Base-by-base conservation (phyloP, 1,284 basidiomycete species). In the Boletus holoroseus region DNA sequence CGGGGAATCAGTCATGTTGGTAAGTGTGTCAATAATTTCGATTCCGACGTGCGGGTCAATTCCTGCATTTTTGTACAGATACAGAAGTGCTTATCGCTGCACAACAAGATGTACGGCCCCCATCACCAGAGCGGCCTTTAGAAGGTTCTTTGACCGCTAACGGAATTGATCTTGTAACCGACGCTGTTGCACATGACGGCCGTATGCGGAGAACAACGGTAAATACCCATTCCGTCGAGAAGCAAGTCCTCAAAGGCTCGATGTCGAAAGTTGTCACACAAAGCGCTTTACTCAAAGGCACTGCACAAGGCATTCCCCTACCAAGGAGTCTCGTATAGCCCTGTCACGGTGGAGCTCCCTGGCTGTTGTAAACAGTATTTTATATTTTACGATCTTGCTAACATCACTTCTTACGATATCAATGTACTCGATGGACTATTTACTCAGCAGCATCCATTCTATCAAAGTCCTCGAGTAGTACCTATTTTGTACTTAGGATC, bases 1-100 rank as follows among this genome's bases (percentile, higher is more conserved):
- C 76, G 81, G 48, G 79, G 81, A 5, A 68, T 77, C 37, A 83
- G 81, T 2, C 74, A 79, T 44, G 73, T 78, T 42, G 75, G 81
- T 81, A 58, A 50, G 71, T 56, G 45, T 35, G 39, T 30, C 51
- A 50, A 51, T 26, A 39, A 37, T 31, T 43, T 49, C 35, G 12
- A 42, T 35, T 39, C 32, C 40, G 15, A 46, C 26, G n/a, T 43
- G 16, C 3, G 13, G 12, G 16, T 44, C 44, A 43, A 58, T 31
- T 36, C 18, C 11, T 34, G 2, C 28, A 7, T 18, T 37, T 35
- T 16, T n/a, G n/a, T 28, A 36, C 40, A 65, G 62, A 61, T 47
- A 66, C 65, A 28, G 65, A 60, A 5, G 46, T 56, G 8, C 55
- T 67, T 3, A 26, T 55, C 16, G 51, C 56, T 30, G 54, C 57